A percentile compares a stretch with the other conserved stretches of the same genome.
phyloP scores from a whole-genome alignment of 139 green algal species.

The Auxenochlorella pyrenoidosa region DNA sequence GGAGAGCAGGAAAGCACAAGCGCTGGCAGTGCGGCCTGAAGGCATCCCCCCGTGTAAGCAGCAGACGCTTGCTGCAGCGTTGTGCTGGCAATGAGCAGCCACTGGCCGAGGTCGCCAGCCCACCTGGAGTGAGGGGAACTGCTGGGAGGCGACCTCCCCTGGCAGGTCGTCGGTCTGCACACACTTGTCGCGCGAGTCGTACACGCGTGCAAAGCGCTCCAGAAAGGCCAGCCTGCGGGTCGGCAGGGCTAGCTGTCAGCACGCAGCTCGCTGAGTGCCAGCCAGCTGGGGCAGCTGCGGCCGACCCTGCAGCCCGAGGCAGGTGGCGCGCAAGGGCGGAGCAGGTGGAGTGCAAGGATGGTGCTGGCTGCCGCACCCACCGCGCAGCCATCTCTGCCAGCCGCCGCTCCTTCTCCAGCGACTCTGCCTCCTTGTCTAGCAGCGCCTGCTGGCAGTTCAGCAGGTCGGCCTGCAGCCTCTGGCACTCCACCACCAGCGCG shows the following conservation, averaged over 20 bases:
- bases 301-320: background rate
- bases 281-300: too few species aligned
- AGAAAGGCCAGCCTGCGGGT: slow-evolving; percentile 24
- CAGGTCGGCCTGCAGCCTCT: slow-evolving; percentile 12
- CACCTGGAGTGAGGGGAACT: slow-evolving; percentile 29
- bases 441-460: slow-evolving; percentile 37
- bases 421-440: slow-evolving; percentile 30
- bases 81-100: too few species aligned
- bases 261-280: too few species aligned
- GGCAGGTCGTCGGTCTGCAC: slow-evolving; percentile 16
- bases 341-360: background rate
- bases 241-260: background rate
- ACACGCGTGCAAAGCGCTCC: slow-evolving; percentile 26
- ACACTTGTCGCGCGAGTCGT: slow-evolving; percentile 23
- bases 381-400: slow-evolving; percentile 7
- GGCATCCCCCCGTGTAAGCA: too few species aligned
- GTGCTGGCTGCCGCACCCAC: background rate
- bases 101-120: too few species aligned
- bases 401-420: slow-evolving; percentile 11
- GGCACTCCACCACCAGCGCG: slow-evolving; percentile 11
- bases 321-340: background rate
- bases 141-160: background rate
- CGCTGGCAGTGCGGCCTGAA: too few species aligned
- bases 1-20: too few species aligned
- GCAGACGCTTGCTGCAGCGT: too few species aligned